Percentiles rank a stretch among this genome's conserved stretches.
Evolutionary conservation across 2,329 filamentous ascomycete species (phyloP).

Genomic region (Colletotrichum sp.): DNA sequence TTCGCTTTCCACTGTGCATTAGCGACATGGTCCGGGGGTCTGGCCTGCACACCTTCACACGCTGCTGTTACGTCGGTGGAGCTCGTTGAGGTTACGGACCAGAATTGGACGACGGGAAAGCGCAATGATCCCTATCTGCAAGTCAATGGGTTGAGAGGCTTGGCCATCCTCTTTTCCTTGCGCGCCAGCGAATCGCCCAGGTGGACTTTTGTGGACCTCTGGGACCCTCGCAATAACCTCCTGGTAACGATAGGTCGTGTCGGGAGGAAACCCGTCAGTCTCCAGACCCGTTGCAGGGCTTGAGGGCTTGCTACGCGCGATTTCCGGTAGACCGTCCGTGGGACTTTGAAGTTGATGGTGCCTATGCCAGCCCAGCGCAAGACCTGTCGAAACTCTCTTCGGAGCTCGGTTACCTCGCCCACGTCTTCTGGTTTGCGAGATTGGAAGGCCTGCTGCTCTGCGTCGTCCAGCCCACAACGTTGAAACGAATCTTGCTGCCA

Average conservation of each 20-base stretch:
- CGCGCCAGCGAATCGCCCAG: constrained; percentile 16
- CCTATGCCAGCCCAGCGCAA: neutral
- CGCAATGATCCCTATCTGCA: constrained; percentile 21
- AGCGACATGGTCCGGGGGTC: neutral
- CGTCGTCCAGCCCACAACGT: constrained; percentile 1
- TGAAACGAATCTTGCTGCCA: constrained; percentile 17
- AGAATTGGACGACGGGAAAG: constrained; percentile 11
- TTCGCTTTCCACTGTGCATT: neutral
- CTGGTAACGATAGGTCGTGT: constrained; percentile 18
- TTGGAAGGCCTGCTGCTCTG: neutral
- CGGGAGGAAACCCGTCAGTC: constrained; percentile 10
- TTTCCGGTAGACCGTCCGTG: constrained; percentile 7
- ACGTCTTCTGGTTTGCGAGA: neutral
- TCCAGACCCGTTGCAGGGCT: neutral
- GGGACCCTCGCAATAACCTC: constrained; percentile 15
- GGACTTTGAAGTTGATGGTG: neutral
- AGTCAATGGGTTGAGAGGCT: constrained; percentile 17
- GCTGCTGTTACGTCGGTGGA: constrained; percentile 23
- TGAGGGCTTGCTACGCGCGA: constrained; percentile 3
- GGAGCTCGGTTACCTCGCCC: neutral
- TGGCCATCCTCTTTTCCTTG: constrained; percentile 10
- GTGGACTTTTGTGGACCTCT: constrained; percentile 8
- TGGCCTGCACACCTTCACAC: constrained; percentile 16
- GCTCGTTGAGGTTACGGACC: constrained; percentile 2
- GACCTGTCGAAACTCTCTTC: constrained; percentile 2